Conservation (phyloP, 1,284 basidiomycete species). For the Cryptococcus sp. region DNA sequence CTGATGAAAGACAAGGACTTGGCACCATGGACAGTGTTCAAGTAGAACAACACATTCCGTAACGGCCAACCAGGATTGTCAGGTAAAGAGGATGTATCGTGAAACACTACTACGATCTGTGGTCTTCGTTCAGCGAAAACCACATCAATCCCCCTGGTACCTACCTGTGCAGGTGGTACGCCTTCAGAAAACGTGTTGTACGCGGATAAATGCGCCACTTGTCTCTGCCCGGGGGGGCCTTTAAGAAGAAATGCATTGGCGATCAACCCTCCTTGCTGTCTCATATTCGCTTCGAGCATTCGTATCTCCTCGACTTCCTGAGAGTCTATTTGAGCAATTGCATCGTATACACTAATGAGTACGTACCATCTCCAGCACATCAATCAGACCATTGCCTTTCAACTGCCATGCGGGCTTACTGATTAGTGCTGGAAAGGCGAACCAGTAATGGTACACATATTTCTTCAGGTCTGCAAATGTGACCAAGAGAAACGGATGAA, state of each 20-base stretch:
- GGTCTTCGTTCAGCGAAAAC: neutral
- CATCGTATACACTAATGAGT: too few relatives aligned
- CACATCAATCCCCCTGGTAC: neutral
- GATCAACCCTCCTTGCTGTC: neutral
- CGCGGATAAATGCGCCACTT: slow-evolving; percentile 61
- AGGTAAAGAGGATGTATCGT: slow-evolving; percentile 80
- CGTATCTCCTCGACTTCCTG: slow-evolving; percentile 46
- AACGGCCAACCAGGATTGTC: slow-evolving; percentile 90
- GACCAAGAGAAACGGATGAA: slow-evolving; percentile 82
- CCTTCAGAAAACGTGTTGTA: slow-evolving; percentile 62
- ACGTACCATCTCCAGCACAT: too few relatives aligned
- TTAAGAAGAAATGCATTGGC: slow-evolving; percentile 25
- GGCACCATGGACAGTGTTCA: slow-evolving; percentile 60
- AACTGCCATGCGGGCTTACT: slow-evolving; percentile 86
- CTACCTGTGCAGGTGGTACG: slow-evolving; percentile 21
- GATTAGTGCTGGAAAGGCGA: slow-evolving; percentile 89
- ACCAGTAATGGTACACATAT: slow-evolving; percentile 98
- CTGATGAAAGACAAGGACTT: slow-evolving; percentile 67
- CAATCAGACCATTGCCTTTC: slow-evolving; percentile 23
- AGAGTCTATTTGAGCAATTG: slow-evolving; percentile 9
- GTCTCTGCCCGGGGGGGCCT: slow-evolving; percentile 26
- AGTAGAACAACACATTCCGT: slow-evolving; percentile 84
- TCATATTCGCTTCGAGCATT: slow-evolving; percentile 5
- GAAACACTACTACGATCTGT: slow-evolving; percentile 70
- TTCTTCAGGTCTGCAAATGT: slow-evolving; percentile 97